phyloP scores from a whole-genome alignment of 352 stramenopile species.

The Phytophthora kernoviae region DNA sequence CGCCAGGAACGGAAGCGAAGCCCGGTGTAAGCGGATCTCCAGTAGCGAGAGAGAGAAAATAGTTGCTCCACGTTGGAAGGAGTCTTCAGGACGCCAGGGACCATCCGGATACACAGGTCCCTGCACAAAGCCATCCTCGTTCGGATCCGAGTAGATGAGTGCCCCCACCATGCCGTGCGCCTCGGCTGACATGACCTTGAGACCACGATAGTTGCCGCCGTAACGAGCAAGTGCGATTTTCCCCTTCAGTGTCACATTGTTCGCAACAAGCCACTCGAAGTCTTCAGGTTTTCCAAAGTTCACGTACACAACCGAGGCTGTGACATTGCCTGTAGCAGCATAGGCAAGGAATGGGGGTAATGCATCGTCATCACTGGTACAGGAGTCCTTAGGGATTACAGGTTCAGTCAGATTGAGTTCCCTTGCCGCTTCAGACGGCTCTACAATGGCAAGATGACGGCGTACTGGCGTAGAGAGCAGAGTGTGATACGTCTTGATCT shows the following conservation, averaged over 20 bases:
- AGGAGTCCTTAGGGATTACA: constrained; percentile 58
- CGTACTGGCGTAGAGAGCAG: constrained; percentile 62
- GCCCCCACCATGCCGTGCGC: constrained; percentile 66
- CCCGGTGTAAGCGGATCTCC: constrained; percentile 74
- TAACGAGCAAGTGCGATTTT: constrained; percentile 89
- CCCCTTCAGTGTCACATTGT: constrained; percentile 66
- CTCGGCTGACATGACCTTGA: constrained; percentile 84
- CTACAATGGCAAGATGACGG: constrained; percentile 42
- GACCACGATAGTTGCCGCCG: constrained; percentile 62
- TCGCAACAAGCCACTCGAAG: constrained; percentile 66
- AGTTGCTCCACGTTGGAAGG: constrained; percentile 89
- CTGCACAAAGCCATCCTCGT: constrained; percentile 72
- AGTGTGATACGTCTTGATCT: constrained; percentile 64
- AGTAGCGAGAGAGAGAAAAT: constrained; percentile 77
- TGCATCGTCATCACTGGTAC: constrained; percentile 52
- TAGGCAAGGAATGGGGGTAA: constrained; percentile 87
- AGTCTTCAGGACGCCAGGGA: constrained; percentile 72
- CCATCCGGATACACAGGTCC: constrained; percentile 81
- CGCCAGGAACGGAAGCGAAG: constrained; percentile 49
- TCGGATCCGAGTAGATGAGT: constrained; percentile 89
- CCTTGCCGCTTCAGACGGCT: constrained; percentile 20
- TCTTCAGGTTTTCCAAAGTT: constrained; percentile 83
- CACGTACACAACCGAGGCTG: constrained; percentile 73
- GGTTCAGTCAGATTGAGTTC: constrained; percentile 66
- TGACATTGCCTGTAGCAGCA: constrained; percentile 67